Evolutionary conservation across 345 rosid genomes (phyloP), one percentile per base, ranked within the genome.

Genomic region (Linum usitatissimum): DNA sequence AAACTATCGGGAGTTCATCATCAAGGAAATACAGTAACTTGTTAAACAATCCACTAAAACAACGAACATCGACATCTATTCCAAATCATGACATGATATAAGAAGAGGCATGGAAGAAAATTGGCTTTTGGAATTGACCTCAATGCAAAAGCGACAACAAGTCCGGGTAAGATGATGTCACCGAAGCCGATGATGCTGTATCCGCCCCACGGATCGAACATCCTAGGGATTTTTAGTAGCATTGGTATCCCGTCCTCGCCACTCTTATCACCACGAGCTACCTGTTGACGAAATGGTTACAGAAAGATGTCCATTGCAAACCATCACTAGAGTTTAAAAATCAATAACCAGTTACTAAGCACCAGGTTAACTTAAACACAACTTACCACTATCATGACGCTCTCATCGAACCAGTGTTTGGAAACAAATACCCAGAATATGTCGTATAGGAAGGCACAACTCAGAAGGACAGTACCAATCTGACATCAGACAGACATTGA

Each of bases 171-270:
- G 74, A 93, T 90, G 66, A 93, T 93, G 70, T 93, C 99, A 51
- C 99, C 99, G 76, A 93, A 93, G 30, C 99, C 97, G 64, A 93
- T 93, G 70, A 93, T 83, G 66, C 99, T 90, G 72, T 87, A 90
- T 65, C 99, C 99, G 68, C 99, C 97, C 99, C 99, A 93, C 60
- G 99, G 97, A 77, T 93, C 99, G 82, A 87, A 90, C 89, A 93
- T 82, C 53, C 96, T 83, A 18, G 99, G 99, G 58, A 93, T 87
- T 80, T 93, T 93, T 70, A 93, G 64, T 66, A 93, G 84, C 99
- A 93, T 84, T 0, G 97, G 99, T 68, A 93, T 90, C 6, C 99
- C 96, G 72, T 90, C 97, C 70, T 90, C 94, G 64, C 95, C 99
- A 62, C 92, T 86, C 74, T 68, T 83, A 76, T 90, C 99, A 57